These are phyloP conservation scores for Physaria fendleri DNA, from an alignment of 345 rosid genomes.

Conservation along the genomic window DNA sequence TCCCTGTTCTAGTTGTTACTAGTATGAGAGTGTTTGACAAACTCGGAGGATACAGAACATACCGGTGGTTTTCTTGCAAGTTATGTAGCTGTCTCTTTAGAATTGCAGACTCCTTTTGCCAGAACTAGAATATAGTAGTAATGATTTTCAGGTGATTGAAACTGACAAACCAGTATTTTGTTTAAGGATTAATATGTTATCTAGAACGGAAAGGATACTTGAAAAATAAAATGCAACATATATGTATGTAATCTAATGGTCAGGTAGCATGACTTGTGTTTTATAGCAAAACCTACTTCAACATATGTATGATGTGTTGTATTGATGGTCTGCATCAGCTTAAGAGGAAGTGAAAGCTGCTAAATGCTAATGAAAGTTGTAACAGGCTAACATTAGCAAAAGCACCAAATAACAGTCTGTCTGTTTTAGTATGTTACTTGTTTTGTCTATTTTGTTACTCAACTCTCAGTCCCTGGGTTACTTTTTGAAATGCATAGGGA, in stretches of 20 bases:
- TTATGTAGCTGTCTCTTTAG: slow-evolving; percentile 63
- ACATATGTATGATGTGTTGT: not conserved
- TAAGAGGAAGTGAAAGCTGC: not conserved
- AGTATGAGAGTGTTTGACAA: not conserved
- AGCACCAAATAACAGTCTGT: not conserved
- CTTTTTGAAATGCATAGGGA: not conserved
- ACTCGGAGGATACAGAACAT: slow-evolving; percentile 8
- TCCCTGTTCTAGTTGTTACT: not conserved
- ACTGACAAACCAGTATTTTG: not conserved
- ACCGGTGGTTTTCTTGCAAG: slow-evolving; percentile 82
- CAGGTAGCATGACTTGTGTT: not conserved
- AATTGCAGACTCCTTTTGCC: slow-evolving; percentile 75
- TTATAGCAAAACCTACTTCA: not conserved
- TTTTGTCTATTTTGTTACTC: not conserved
- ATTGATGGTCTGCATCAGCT: not conserved
- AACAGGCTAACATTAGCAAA: not conserved
- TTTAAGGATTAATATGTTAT: not conserved
- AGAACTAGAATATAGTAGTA: slow-evolving; percentile 44
- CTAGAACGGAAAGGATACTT: not conserved
- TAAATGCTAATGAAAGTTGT: not conserved
- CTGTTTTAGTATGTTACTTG: not conserved
- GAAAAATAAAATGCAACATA: not conserved
- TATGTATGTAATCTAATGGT: not conserved
- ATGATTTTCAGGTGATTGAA: slow-evolving; percentile 10
- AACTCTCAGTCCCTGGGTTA: not conserved